A percentile compares a stretch with the other conserved stretches of the same genome.
phyloP scores from a whole-genome alignment of 148 eudicot species.

The Silene latifolia region DNA sequence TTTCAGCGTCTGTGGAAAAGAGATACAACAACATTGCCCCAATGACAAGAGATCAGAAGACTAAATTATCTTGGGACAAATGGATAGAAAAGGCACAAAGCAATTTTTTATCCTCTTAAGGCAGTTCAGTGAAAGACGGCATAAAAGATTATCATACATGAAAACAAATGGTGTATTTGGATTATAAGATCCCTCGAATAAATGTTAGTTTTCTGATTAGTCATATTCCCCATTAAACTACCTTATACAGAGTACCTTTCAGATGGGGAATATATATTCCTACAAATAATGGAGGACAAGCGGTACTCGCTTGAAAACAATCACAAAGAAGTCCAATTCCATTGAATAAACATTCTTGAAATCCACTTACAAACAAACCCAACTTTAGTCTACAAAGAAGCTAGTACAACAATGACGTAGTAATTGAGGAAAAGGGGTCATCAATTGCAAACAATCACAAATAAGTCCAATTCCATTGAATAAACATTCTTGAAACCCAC shows the following conservation, averaged over 20 bases:
- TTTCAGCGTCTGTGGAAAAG: constrained; percentile 59
- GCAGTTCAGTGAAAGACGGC: background rate
- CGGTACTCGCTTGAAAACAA: background rate
- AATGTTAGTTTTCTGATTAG: background rate
- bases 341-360: background rate
- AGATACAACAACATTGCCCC: too few relatives aligned
- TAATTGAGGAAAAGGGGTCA: background rate
- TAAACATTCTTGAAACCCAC: background rate
- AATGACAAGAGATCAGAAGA: constrained; percentile 19
- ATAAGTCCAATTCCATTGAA: background rate
- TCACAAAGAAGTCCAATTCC: background rate
- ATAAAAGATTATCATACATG: background rate
- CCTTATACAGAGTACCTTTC: too few relatives aligned
- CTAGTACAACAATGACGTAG: background rate
- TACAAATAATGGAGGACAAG: background rate
- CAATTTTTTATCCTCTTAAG: background rate
- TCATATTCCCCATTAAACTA: background rate
- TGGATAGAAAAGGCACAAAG: background rate
- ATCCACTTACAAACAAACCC: background rate
- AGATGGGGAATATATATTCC: background rate
- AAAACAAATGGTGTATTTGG: constrained; percentile 1
- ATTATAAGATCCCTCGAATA: constrained; percentile 1
- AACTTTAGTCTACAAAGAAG: background rate
- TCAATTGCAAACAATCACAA: background rate
- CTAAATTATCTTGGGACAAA: constrained; percentile 7